phyloP scores from a whole-genome alignment of 2,329 filamentous ascomycete genomes.

The Lizonia empirigonia region DNA sequence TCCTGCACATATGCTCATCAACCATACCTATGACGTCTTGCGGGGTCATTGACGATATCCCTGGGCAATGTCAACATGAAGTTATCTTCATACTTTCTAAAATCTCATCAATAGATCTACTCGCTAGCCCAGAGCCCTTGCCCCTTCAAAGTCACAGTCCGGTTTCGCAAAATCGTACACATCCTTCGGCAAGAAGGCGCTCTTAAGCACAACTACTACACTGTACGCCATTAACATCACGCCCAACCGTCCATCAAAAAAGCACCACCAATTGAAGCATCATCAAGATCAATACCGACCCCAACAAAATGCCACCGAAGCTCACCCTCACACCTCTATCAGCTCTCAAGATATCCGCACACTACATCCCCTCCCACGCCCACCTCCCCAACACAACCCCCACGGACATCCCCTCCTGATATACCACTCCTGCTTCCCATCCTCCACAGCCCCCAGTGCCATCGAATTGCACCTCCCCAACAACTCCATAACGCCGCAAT shows the following conservation, averaged over 20 bases:
- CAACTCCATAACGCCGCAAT: conserved; percentile 63
- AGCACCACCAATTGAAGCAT: no score
- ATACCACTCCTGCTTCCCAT: conserved; percentile 65
- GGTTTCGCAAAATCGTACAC: no score
- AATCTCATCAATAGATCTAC: no score
- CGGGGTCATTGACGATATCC: conserved; percentile 9
- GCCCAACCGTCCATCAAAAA: no score
- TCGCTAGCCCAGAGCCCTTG: no score
- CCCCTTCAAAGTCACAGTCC: no score
- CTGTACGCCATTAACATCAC: no score
- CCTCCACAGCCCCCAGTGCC: conserved; percentile 51
- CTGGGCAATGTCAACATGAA: background rate
- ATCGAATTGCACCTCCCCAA: conserved; percentile 63
- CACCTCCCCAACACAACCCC: conserved; percentile 69
- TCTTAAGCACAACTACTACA: no score
- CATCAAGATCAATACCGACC: no score
- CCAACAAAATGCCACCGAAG: conserved; percentile 15
- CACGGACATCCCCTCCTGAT: conserved; percentile 68
- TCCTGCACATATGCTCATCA: no score
- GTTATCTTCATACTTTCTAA: background rate
- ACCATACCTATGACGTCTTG: conserved; percentile 20
- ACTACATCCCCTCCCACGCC: conserved; percentile 63
- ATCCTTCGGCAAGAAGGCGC: no score
- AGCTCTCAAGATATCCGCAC: conserved; percentile 61
- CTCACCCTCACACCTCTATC: conserved; percentile 52